A percentile compares a stretch with the other conserved stretches of the same genome.
Evolutionary conservation across 306 rosid species (phyloP).

Genomic region (Hippophae gyantsensis): DNA sequence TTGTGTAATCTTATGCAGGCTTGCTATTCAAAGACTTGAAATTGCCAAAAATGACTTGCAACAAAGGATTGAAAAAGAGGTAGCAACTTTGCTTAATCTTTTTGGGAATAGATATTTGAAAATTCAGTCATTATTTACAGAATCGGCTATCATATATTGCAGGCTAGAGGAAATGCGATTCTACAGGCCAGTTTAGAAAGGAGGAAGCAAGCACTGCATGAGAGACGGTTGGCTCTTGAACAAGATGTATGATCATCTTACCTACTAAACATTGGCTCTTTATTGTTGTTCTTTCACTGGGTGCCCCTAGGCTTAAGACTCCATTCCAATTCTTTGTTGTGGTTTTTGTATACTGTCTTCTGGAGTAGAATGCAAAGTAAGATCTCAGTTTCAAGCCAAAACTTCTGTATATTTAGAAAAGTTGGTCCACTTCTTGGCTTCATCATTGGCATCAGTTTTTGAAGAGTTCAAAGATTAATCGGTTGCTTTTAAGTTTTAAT

Average conservation of each 20-base stretch:
- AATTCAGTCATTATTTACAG: conserved; percentile 13
- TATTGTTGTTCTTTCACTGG: neutral
- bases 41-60: conserved; percentile 88
- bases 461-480: too few species aligned
- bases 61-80: conserved; percentile 98
- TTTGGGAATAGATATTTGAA: conserved; percentile 12
- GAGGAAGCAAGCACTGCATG: conserved; percentile 99
- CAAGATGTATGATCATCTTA: conserved; percentile 66
- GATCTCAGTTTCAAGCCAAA: too few species aligned
- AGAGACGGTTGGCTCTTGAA: conserved; percentile 94
- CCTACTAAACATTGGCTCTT: neutral
- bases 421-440: too few species aligned
- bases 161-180: conserved; percentile 99
- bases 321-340: neutral
- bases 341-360: too few species aligned
- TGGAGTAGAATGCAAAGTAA: too few species aligned
- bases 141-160: conserved; percentile 16
- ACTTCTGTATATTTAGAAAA: too few species aligned
- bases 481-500: too few species aligned
- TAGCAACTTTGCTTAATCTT: conserved; percentile 21
- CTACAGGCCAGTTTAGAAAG: conserved; percentile 98
- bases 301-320: neutral
- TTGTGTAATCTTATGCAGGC: conserved; percentile 36
- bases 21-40: conserved; percentile 94
- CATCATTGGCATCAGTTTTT: too few species aligned